These are phyloP conservation scores for Gardenia jasminoides DNA, from an alignment of 257 asterid genomes.

Conservation along the genomic window DNA sequence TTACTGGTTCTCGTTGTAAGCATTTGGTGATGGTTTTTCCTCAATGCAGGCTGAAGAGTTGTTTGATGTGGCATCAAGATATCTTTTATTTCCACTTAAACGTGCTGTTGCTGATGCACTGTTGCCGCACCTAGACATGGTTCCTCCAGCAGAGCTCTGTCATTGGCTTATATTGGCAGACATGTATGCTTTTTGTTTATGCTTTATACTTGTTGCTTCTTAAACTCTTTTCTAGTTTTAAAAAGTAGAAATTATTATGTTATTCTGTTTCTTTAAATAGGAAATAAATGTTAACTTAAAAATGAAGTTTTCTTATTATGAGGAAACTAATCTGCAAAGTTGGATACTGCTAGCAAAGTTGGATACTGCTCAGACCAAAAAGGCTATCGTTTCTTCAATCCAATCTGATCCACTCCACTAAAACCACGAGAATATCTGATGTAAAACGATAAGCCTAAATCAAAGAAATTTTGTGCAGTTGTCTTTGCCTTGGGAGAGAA, in stretches of 20 bases:
- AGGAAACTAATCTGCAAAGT: not conserved
- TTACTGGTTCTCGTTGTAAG: not conserved
- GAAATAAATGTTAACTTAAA: not conserved
- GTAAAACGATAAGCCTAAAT: no score
- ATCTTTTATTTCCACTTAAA: constrained; percentile 87
- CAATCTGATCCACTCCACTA: no score
- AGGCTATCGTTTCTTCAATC: no score
- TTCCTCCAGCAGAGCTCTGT: constrained; percentile 80
- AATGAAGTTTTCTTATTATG: not conserved
- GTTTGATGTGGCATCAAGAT: constrained; percentile 96
- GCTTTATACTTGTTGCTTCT: not conserved
- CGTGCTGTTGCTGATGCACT: constrained; percentile 95
- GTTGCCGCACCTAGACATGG: constrained; percentile 78
- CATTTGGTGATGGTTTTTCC: constrained; percentile 10
- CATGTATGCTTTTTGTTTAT: constrained; percentile 50
- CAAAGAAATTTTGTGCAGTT: no score
- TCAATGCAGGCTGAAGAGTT: constrained; percentile 95
- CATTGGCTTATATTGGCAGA: constrained; percentile 87
- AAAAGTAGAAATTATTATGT: no score
- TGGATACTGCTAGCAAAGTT: not conserved
- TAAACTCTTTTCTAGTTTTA: not conserved
- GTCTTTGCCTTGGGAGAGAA: no score
- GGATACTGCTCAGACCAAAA: no score
- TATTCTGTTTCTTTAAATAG: not conserved
- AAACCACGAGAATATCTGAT: no score